Evolutionary conservation across 2,329 filamentous ascomycete genomes (phyloP).

Genomic region (Septoria linicola): DNA sequence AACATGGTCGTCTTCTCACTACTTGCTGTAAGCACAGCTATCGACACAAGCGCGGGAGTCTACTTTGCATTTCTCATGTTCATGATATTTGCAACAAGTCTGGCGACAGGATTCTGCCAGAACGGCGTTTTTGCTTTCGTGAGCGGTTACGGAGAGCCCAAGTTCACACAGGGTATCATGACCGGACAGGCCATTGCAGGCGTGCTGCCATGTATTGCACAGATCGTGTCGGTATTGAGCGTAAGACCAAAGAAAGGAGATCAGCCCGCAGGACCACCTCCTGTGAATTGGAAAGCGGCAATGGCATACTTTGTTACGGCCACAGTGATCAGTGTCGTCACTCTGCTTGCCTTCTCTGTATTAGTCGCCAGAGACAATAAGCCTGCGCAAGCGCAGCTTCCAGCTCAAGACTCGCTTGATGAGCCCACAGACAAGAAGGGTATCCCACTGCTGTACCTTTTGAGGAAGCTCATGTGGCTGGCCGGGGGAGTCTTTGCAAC

Average conservation of each 20-base stretch:
- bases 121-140: slow-evolving; percentile 94
- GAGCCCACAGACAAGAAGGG: slow-evolving; percentile 22
- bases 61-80: slow-evolving; percentile 82
- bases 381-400: slow-evolving; percentile 19
- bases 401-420: slow-evolving; percentile 4
- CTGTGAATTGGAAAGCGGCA: slow-evolving; percentile 65
- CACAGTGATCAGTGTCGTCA: slow-evolving; percentile 67
- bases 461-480: slow-evolving; percentile 76
- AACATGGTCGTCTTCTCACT: slow-evolving; percentile 75
- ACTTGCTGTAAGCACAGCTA: slow-evolving; percentile 75
- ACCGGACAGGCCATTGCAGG: slow-evolving; percentile 88
- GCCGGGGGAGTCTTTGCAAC: slow-evolving; percentile 74
- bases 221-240: slow-evolving; percentile 75
- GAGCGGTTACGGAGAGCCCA: slow-evolving; percentile 75
- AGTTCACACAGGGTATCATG: slow-evolving; percentile 97
- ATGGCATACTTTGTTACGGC: slow-evolving; percentile 91
- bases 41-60: slow-evolving; percentile 58
- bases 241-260: slow-evolving; percentile 4
- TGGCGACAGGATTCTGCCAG: slow-evolving; percentile 81
- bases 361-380: slow-evolving; percentile 54
- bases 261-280: slow-evolving; percentile 34
- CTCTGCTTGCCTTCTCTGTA: slow-evolving; percentile 72
- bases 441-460: slow-evolving; percentile 63
- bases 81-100: slow-evolving; percentile 76
- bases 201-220: slow-evolving; percentile 81